Percentiles rank a stretch among this genome's conserved stretches.
phyloP scores from a whole-genome alignment of 805 yeast genomes.

The Yamadazyma philogaea region DNA sequence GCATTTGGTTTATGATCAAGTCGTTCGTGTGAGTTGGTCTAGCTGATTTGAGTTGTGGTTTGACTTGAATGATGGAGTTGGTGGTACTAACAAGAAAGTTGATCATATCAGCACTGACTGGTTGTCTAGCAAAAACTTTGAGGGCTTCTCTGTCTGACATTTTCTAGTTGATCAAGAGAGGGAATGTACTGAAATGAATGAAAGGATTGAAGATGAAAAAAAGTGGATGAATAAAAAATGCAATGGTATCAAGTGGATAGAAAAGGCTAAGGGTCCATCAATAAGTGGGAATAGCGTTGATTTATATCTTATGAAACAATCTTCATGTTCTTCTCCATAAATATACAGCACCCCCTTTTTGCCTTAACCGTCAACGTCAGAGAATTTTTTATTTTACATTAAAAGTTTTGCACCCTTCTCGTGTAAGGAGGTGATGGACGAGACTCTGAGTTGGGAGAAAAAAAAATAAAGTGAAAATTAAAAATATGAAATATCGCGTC shows the following conservation, averaged over 20 bases:
- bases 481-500: neutral
- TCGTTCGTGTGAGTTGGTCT: constrained; percentile 32
- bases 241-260: neutral
- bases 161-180: neutral
- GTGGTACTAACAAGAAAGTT: constrained; percentile 57
- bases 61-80: constrained; percentile 51
- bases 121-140: constrained; percentile 50
- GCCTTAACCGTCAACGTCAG: constrained; percentile 1
- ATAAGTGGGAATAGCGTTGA: neutral
- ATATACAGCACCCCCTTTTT: constrained; percentile 6
- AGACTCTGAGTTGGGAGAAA: neutral
- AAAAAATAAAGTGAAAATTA: too few relatives aligned
- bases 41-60: constrained; percentile 18
- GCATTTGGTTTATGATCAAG: constrained; percentile 23
- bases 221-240: neutral
- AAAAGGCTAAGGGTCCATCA: neutral
- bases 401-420: neutral
- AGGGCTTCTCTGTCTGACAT: constrained; percentile 46
- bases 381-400: neutral
- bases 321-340: neutral
- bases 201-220: neutral
- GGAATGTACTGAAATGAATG: neutral
- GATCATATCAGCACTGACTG: constrained; percentile 58
- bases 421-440: neutral
- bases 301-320: neutral